Evolutionary conservation across 2,329 filamentous ascomycete species (phyloP).

Genomic region (Penicillium sp.): DNA sequence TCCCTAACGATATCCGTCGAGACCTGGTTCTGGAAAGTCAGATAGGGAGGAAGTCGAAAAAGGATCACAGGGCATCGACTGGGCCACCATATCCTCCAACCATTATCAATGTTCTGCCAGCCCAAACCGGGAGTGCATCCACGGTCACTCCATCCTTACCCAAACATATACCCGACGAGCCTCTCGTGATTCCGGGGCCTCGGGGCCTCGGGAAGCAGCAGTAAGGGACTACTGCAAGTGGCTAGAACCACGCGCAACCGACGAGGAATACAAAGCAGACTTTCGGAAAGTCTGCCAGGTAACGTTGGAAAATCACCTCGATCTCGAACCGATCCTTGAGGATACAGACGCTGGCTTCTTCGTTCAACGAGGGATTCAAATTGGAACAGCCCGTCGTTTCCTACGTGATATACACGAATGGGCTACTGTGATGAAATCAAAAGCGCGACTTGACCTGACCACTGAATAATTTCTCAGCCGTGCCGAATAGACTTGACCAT

Average conservation of each 20-base stretch:
- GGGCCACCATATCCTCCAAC: conserved; percentile 13
- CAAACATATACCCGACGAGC: conserved; percentile 4
- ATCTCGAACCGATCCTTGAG: conserved; percentile 20
- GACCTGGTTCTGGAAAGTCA: conserved; percentile 16
- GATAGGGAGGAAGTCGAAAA: conserved; percentile 2
- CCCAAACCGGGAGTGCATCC: conserved; percentile 6
- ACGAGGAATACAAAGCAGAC: conserved; percentile 19
- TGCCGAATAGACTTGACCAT: too few species aligned
- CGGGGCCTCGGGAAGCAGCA: conserved; percentile 16
- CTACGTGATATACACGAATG: conserved; percentile 17
- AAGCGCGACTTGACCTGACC: too few species aligned
- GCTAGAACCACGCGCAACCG: conserved; percentile 15
- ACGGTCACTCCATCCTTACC: conserved; percentile 8
- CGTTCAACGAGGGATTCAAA: conserved; percentile 14
- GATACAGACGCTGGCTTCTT: conserved; percentile 17
- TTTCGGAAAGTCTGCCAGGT: conserved; percentile 15
- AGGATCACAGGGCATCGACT: conserved; percentile 1
- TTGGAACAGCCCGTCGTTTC: conserved; percentile 18
- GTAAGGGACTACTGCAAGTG: conserved; percentile 20
- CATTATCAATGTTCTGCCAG: conserved; percentile 12
- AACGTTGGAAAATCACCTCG: conserved; percentile 16
- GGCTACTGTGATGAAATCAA: conserved; percentile 2
- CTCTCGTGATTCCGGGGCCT: conserved; percentile 9
- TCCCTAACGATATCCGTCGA: conserved; percentile 10
- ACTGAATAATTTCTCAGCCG: too few species aligned